A percentile compares a stretch with the other conserved stretches of the same genome.
These are phyloP conservation scores for Magnolia kwangsiensis DNA, from an alignment of 164 flowering plant genomes.

Conservation along the genomic window DNA sequence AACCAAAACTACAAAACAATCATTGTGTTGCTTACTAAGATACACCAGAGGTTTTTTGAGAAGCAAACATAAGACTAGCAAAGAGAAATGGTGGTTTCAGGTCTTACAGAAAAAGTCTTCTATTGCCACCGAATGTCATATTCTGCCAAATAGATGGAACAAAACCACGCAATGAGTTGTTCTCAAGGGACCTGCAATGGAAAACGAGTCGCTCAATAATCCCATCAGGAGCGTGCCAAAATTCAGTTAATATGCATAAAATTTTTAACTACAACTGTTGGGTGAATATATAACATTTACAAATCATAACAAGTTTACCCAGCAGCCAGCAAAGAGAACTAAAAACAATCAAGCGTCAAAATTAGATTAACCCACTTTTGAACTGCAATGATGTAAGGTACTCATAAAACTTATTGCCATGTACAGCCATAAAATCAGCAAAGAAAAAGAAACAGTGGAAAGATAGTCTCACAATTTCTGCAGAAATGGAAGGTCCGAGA, in stretches of 20 bases:
- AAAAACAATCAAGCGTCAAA: background rate
- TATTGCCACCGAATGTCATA: conserved; percentile 29
- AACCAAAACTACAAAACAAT: background rate
- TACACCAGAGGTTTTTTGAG: background rate
- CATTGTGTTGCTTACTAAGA: background rate
- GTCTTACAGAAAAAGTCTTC: conserved; percentile 56
- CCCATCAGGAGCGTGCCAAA: background rate
- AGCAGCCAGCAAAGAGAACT: background rate
- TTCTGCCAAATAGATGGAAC: conserved; percentile 65
- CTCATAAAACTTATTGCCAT: background rate
- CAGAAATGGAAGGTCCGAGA: conserved; percentile 59
- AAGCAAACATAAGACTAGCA: background rate
- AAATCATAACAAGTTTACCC: background rate
- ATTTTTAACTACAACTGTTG: background rate
- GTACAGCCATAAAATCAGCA: background rate
- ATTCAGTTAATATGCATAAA: background rate
- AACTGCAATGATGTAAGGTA: background rate
- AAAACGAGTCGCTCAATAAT: background rate
- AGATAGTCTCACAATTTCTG: conserved; percentile 64
- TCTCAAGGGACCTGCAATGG: conserved; percentile 49
- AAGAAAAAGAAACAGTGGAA: conserved; percentile 2
- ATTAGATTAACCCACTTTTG: background rate
- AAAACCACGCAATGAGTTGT: conserved; percentile 50
- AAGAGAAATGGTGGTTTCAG: background rate
- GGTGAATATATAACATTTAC: background rate